Percentiles rank a stretch among this genome's conserved stretches.
phyloP scores from a whole-genome alignment of 1,284 basidiomycete species.

The Hypsizygus ulmarius region DNA sequence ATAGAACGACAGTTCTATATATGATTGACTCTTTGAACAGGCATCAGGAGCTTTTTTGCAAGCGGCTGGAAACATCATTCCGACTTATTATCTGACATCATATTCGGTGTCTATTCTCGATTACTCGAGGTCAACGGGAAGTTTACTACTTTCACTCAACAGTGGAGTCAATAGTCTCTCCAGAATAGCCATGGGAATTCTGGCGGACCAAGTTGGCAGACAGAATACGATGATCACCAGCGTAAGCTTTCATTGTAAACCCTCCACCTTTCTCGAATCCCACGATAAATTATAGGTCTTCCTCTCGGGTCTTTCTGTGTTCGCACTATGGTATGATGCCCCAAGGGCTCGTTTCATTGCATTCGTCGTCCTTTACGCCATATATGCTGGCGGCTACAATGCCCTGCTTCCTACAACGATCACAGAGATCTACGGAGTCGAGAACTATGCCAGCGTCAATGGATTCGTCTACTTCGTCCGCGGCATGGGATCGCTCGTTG shows the following conservation, averaged over 20 bases:
- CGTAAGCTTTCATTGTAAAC: constrained; percentile 22
- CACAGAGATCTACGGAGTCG: constrained; percentile 40
- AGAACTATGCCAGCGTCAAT: constrained; percentile 42
- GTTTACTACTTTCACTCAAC: constrained; percentile 40
- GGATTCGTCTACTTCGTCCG: constrained; percentile 41
- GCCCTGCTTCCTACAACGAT: constrained; percentile 43
- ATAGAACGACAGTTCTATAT: neutral
- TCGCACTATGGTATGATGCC: constrained; percentile 42
- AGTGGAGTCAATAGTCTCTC: constrained; percentile 44
- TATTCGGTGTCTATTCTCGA: constrained; percentile 41
- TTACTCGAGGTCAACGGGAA: constrained; percentile 37
- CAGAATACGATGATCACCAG: constrained; percentile 45
- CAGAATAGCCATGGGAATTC: constrained; percentile 40
- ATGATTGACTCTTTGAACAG: constrained; percentile 22
- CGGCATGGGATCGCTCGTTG: constrained; percentile 38
- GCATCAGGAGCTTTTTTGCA: constrained; percentile 42
- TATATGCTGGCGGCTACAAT: constrained; percentile 43
- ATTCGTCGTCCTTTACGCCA: constrained; percentile 39
- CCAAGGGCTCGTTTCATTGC: constrained; percentile 34
- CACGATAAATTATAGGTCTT: constrained; percentile 28
- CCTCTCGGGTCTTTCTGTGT: constrained; percentile 39
- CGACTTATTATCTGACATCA: constrained; percentile 42
- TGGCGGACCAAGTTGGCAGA: constrained; percentile 42
- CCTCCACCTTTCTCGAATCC: neutral
- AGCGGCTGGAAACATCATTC: constrained; percentile 45